Conservation (phyloP, 768 basidiomycete species). For the Suillus alpinus region DNA sequence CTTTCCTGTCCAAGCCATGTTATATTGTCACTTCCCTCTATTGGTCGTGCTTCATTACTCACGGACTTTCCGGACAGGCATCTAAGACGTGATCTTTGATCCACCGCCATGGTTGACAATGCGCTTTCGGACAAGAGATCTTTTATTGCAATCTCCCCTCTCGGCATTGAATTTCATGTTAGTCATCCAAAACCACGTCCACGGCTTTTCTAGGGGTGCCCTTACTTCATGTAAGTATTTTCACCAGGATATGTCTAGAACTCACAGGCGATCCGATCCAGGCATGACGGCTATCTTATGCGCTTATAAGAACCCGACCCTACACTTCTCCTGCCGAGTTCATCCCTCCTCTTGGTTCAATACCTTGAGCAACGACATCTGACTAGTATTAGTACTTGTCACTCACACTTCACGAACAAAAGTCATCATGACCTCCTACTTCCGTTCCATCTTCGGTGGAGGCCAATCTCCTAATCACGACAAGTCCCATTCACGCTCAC, state of each 20-base stretch:
- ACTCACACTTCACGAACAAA: conserved; percentile 16
- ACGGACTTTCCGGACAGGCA: conserved; percentile 26
- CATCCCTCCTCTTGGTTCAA: conserved; percentile 13
- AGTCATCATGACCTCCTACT: conserved; percentile 45
- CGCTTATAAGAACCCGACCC: conserved; percentile 20
- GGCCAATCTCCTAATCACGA: conserved; percentile 23
- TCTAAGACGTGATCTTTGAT: conserved; percentile 29
- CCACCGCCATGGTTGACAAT: conserved; percentile 8
- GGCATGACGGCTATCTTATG: conserved; percentile 18
- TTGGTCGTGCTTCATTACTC: conserved; percentile 17
- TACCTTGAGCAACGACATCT: conserved; percentile 16
- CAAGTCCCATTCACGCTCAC: conserved; percentile 44
- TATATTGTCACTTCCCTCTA: conserved; percentile 8
- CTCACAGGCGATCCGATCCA: conserved; percentile 11
- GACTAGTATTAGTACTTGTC: neutral
- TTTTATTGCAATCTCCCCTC: conserved; percentile 17
- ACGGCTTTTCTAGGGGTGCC: conserved; percentile 29
- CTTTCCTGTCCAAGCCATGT: conserved; percentile 3
- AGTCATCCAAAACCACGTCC: conserved; percentile 12
- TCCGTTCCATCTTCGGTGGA: conserved; percentile 47
- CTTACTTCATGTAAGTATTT: conserved; percentile 30
- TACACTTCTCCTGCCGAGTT: conserved; percentile 2
- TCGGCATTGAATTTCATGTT: conserved; percentile 21
- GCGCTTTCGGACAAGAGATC: conserved; percentile 11
- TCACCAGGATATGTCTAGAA: conserved; percentile 22